Evolutionary conservation across 2,329 filamentous ascomycete species (phyloP).

Genomic region (Claviceps humidiphila): DNA sequence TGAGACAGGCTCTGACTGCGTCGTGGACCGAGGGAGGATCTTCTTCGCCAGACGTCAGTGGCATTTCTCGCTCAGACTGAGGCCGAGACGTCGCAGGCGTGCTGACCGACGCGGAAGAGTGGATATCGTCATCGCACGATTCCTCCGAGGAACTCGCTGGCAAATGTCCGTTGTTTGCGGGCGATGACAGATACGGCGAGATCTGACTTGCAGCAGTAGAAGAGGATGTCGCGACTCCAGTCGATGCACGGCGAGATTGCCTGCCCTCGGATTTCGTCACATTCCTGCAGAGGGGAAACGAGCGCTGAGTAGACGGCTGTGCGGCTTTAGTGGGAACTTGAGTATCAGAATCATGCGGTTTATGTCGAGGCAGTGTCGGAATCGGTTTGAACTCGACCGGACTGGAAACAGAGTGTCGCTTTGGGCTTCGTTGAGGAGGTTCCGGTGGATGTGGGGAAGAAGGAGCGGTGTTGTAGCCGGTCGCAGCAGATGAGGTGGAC

Average conservation of each 20-base stretch:
- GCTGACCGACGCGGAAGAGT: conserved; percentile 20
- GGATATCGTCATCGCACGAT: conserved; percentile 25
- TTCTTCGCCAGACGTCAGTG: conserved; percentile 8
- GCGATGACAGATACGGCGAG: background rate
- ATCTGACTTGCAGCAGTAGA: background rate
- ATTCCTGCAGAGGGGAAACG: background rate
- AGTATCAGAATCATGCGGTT: background rate
- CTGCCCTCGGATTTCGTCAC: background rate
- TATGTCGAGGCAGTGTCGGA: background rate
- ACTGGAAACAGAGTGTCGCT: conserved; percentile 11
- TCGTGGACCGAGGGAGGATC: conserved; percentile 1
- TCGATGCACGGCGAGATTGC: background rate
- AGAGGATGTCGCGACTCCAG: background rate
- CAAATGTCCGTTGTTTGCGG: conserved; percentile 2
- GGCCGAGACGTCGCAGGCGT: conserved; percentile 28
- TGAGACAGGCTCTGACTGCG: background rate
- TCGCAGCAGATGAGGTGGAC: conserved; percentile 4
- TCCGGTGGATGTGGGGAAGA: conserved; percentile 12
- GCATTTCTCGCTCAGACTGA: conserved; percentile 24
- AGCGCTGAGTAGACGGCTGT: background rate
- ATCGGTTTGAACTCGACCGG: conserved; percentile 3
- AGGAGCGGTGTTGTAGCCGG: conserved; percentile 9
- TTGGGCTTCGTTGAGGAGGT: conserved; percentile 17
- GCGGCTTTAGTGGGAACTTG: background rate
- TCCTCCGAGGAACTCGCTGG: conserved; percentile 21